Conservation (phyloP, 176 grass and related monocot genomes). For the Musa acuminata region DNA sequence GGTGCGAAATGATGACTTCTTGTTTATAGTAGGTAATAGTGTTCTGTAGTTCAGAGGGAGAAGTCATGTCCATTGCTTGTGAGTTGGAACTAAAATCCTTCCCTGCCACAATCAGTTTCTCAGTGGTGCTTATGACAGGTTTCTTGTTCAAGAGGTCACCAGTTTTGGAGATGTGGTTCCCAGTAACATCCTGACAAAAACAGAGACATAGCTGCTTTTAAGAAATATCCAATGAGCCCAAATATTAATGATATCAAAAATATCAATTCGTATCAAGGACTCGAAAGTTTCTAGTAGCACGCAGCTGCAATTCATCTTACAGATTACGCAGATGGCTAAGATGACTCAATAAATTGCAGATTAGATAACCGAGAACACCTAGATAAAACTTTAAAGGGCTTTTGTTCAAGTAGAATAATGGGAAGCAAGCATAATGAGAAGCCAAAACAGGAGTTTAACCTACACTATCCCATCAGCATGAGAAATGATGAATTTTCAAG, state of each 20-base stretch:
- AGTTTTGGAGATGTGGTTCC: slow-evolving; percentile 19
- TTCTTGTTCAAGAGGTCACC: slow-evolving; percentile 11
- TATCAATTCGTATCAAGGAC: too few species aligned
- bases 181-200: slow-evolving; percentile 24
- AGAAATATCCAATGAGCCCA: background rate
- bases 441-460: too few species aligned
- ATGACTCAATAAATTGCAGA: too few species aligned
- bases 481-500: too few species aligned
- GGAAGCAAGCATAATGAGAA: too few species aligned
- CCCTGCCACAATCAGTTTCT: background rate
- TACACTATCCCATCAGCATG: too few species aligned
- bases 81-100: background rate
- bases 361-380: too few species aligned
- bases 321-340: too few species aligned
- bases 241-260: background rate
- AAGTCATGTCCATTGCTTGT: slow-evolving; percentile 26
- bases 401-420: too few species aligned
- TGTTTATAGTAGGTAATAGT: background rate
- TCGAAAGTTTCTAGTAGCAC: too few species aligned
- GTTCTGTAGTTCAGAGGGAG: background rate
- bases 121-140: background rate
- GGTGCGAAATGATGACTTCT: background rate
- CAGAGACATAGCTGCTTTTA: background rate
- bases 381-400: too few species aligned
- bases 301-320: too few species aligned